phyloP scores from a whole-genome alignment of 108 stramenopile genomes.

The Nannochloropsis salina region DNA sequence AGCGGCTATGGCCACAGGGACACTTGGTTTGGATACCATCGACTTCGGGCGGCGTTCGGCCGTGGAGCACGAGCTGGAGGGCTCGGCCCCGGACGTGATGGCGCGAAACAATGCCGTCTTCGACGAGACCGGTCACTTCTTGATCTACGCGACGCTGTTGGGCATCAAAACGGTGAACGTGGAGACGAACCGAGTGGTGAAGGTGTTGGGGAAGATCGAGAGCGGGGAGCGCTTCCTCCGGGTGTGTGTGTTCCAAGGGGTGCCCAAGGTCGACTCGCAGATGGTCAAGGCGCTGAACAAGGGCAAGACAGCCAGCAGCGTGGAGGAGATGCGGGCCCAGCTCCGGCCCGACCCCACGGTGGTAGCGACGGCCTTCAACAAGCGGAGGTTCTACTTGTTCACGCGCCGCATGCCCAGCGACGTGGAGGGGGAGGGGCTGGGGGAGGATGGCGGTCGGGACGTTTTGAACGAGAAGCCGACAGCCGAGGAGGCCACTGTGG shows the following conservation, averaged over 20 bases:
- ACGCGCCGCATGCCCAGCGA: constrained; percentile 71
- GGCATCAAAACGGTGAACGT: constrained; percentile 87
- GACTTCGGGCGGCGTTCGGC: constrained; percentile 80
- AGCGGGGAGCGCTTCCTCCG: constrained; percentile 74
- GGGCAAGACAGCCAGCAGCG: constrained; percentile 38
- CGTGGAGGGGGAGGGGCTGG: constrained; percentile 36
- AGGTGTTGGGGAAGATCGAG: constrained; percentile 75
- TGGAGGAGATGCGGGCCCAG: constrained; percentile 26
- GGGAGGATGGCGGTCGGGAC: constrained; percentile 65
- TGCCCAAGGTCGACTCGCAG: constrained; percentile 83
- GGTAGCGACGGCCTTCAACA: constrained; percentile 68
- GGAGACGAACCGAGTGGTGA: constrained; percentile 62
- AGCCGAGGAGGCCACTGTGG: constrained; percentile 59
- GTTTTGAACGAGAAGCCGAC: constrained; percentile 87
- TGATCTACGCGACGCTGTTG: constrained; percentile 75
- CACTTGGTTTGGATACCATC: constrained; percentile 68
- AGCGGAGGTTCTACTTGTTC: constrained; percentile 80
- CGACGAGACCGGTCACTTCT: constrained; percentile 75
- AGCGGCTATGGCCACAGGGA: constrained; percentile 25
- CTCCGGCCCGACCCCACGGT: constrained; percentile 66
- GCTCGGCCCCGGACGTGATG: constrained; percentile 45
- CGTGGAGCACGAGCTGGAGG: constrained; percentile 76
- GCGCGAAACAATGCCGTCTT: constrained; percentile 56
- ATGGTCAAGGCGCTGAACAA: constrained; percentile 58
- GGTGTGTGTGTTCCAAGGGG: constrained; percentile 72